Conservation (phyloP, 352 stramenopile species). For the Peronospora farinosa region DNA sequence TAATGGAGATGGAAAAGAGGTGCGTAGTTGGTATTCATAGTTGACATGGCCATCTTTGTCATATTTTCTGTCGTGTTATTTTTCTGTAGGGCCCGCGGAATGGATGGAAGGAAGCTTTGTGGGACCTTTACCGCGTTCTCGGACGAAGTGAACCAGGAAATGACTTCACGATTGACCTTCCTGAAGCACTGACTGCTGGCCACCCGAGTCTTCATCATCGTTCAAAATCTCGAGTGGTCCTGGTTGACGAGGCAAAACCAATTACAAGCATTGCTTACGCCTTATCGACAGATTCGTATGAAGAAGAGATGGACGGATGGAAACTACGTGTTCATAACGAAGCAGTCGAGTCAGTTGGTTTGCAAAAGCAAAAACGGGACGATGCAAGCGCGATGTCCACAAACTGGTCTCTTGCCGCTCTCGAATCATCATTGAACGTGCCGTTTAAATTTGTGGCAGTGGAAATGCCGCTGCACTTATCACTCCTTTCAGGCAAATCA, state of each 20-base stretch:
- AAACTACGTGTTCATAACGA: constrained; percentile 54
- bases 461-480: constrained; percentile 62
- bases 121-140: constrained; percentile 61
- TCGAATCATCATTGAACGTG: constrained; percentile 42
- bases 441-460: constrained; percentile 60
- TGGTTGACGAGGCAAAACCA: constrained; percentile 90
- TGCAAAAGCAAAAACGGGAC: constrained; percentile 17
- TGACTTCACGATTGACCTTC: constrained; percentile 71
- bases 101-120: constrained; percentile 59
- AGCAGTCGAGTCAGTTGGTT: constrained; percentile 23
- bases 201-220: constrained; percentile 86
- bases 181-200: constrained; percentile 57
- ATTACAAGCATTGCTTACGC: constrained; percentile 94
- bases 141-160: constrained; percentile 53
- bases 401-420: constrained; percentile 61
- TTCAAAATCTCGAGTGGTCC: constrained; percentile 84
- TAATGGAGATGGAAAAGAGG: constrained; percentile 34
- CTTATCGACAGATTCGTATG: constrained; percentile 88
- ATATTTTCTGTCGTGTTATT: not conserved
- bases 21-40: constrained; percentile 17
- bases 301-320: constrained; percentile 61
- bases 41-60: not conserved
- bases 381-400: constrained; percentile 32
- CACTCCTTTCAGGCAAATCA: constrained; percentile 39
- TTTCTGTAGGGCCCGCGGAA: constrained; percentile 21